These are phyloP conservation scores for Termitomyces sp. DNA, from an alignment of 768 basidiomycete species.

Conservation along the genomic window DNA sequence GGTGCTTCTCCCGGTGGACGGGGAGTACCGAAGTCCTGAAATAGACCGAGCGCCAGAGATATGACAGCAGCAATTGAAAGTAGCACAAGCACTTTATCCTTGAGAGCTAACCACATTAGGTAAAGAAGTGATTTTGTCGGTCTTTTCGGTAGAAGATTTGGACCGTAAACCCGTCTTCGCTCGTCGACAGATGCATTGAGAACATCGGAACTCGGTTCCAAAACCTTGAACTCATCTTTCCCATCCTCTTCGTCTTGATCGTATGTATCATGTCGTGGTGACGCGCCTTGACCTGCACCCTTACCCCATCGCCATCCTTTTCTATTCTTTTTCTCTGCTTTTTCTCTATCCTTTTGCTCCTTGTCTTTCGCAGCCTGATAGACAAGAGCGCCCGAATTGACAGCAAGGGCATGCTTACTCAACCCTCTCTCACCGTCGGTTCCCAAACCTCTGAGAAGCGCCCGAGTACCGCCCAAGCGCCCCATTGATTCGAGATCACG, in stretches of 20 bases:
- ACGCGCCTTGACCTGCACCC: conserved; percentile 18
- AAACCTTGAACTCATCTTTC: conserved; percentile 29
- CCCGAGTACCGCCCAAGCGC: conserved; percentile 63
- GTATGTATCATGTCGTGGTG: conserved; percentile 21
- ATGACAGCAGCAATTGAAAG: conserved; percentile 90
- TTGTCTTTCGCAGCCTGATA: conserved; percentile 8
- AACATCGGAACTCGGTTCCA: conserved; percentile 19
- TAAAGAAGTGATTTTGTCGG: conserved; percentile 61
- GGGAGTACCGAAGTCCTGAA: conserved; percentile 84
- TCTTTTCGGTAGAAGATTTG: conserved; percentile 69
- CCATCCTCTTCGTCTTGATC: conserved; percentile 4
- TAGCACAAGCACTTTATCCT: conserved; percentile 88
- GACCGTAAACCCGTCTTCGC: conserved; percentile 64
- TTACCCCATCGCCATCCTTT: conserved; percentile 7
- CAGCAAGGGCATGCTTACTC: conserved; percentile 13
- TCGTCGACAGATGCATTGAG: conserved; percentile 48
- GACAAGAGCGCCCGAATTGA: conserved; percentile 11
- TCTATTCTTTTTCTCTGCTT: conserved; percentile 14
- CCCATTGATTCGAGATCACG: conserved; percentile 53
- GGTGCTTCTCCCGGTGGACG: conserved; percentile 55
- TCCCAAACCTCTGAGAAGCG: conserved; percentile 69
- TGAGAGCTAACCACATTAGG: conserved; percentile 82
- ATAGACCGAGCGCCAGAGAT: conserved; percentile 89
- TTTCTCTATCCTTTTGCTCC: conserved; percentile 8
- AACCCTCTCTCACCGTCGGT: conserved; percentile 52